phyloP scores from a whole-genome alignment of 139 green algal genomes.

The Ulvella scutata region DNA sequence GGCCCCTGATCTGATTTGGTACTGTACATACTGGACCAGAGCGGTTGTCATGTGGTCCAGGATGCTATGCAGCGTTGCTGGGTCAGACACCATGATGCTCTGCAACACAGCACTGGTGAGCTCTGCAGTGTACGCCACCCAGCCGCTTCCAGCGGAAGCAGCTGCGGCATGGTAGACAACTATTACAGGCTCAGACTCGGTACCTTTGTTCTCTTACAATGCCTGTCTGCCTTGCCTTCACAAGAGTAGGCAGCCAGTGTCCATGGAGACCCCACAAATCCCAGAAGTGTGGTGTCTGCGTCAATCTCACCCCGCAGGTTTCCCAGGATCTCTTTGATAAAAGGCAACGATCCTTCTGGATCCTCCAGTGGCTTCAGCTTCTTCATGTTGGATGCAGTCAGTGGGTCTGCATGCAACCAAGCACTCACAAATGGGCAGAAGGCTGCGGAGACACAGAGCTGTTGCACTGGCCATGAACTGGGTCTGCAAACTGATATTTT shows the following conservation, averaged over 20 bases:
- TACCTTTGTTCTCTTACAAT: constrained; percentile 64
- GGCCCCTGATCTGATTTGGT: constrained; percentile 75
- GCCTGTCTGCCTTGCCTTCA: constrained; percentile 75
- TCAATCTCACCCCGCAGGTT: constrained; percentile 52
- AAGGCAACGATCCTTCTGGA: constrained; percentile 54
- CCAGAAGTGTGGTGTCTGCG: constrained; percentile 63
- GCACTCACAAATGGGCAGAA: too few relatives aligned
- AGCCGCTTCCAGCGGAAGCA: not conserved
- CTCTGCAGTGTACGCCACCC: not conserved
- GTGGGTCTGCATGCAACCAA: not conserved
- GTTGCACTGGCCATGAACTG: too few relatives aligned
- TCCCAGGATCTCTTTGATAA: constrained; percentile 73
- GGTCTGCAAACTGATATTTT: too few relatives aligned
- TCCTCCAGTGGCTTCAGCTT: constrained; percentile 51
- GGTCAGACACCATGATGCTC: constrained; percentile 71
- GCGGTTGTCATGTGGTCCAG: constrained; percentile 75
- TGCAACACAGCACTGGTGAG: constrained; percentile 11
- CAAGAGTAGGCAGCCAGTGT: constrained; percentile 92
- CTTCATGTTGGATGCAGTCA: not conserved
- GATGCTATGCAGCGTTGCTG: constrained; percentile 71
- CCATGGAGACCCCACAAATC: constrained; percentile 95
- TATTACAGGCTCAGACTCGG: not conserved
- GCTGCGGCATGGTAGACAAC: not conserved
- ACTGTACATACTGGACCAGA: constrained; percentile 66
- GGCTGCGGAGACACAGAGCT: too few relatives aligned